A percentile compares a stretch with the other conserved stretches of the same genome.
These are phyloP conservation scores for Cladosporium sp. DNA, from an alignment of 2,329 filamentous ascomycete species.

Conservation along the genomic window DNA sequence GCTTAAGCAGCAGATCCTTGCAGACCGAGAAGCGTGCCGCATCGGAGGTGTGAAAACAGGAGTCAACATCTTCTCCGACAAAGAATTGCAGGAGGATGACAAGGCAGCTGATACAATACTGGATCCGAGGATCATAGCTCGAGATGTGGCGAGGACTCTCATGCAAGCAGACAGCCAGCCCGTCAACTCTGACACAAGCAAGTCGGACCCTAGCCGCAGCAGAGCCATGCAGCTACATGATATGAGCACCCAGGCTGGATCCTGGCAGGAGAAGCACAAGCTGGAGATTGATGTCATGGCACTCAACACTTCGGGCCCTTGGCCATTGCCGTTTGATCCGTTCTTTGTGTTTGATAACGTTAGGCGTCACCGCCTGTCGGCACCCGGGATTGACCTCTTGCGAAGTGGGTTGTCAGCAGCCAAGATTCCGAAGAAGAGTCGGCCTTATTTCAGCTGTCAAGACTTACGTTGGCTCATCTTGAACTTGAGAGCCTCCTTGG, in stretches of 20 bases:
- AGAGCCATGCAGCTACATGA: slow-evolving; percentile 11
- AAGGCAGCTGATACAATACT: slow-evolving; percentile 11
- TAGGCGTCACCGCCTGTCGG: slow-evolving; percentile 14
- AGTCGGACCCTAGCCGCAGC: slow-evolving; percentile 1
- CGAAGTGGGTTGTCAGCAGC: slow-evolving; percentile 4
- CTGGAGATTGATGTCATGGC: slow-evolving; percentile 10
- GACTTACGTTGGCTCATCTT: slow-evolving; percentile 12
- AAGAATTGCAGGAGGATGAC: slow-evolving; percentile 1
- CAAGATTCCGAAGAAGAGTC: slow-evolving; percentile 12
- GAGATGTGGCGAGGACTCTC: slow-evolving; percentile 3
- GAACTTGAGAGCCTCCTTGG: slow-evolving; percentile 16
- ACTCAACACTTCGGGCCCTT: slow-evolving; percentile 14
- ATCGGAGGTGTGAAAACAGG: slow-evolving; percentile 4
- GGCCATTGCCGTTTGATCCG: slow-evolving; percentile 24
- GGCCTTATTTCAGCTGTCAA: slow-evolving; percentile 12
- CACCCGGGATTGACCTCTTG: slow-evolving; percentile 16
- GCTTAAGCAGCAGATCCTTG: slow-evolving; percentile 12
- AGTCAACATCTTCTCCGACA: slow-evolving; percentile 2
- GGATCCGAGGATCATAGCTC: slow-evolving; percentile 10
- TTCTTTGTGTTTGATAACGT: slow-evolving; percentile 21
- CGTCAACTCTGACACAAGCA: neutral
- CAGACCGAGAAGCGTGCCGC: slow-evolving; percentile 14
- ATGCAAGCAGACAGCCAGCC: slow-evolving; percentile 3
- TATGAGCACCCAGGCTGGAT: neutral
- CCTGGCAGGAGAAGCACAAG: neutral